Base-by-base conservation (phyloP, 345 rosid species). In the Eucalyptus marginata region DNA sequence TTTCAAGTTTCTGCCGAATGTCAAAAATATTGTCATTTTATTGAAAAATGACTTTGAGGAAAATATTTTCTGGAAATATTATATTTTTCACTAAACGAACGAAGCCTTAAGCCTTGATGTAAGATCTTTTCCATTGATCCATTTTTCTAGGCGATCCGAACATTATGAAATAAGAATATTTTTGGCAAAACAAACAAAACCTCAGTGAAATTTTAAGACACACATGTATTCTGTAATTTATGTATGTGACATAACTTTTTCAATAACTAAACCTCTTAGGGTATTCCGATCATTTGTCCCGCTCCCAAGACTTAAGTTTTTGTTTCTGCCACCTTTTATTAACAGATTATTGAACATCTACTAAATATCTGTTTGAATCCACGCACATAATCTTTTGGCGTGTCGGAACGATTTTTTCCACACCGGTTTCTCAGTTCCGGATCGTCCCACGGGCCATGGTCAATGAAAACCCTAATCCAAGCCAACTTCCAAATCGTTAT, bases 1-100 rank as follows among this genome's bases (percentile, higher is more conserved):
- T 52, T 52, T 52, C 2, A 7, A 0, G 58, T 52, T 52, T 52
- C 0, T 1, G 4, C 1, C 10, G 0, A 52, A 18, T 2, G 1
- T 7, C 0, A 0, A 52, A 52, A 52, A 52, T 18, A 52, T 52
- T 52, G 0, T 52, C 0, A 52, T 52, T 18, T 52, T 52, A 4
- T 52, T 56, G 29, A 0, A 22, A 56, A 10, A 24, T 24, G 0
- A 56, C 13, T 56, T 56, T 10, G 5, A 56, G 1, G 10, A 52
- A 52, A 52, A 52, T 52, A 20, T 52, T 52, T 52, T 52, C 1
- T 0, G 1, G 1, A 52, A 7, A 18, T 0, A 18, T 52, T 52
- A 52, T 52, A 52, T 52, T 52, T 18, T 52, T 52, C 24, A 52
- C 0, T 1, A 52, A 18, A 52, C 0, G 24, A 52, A 52, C 0